Base-by-base conservation (phyloP, 2,329 filamentous ascomycete genomes). In the Lasiodiplodia sp. region DNA sequence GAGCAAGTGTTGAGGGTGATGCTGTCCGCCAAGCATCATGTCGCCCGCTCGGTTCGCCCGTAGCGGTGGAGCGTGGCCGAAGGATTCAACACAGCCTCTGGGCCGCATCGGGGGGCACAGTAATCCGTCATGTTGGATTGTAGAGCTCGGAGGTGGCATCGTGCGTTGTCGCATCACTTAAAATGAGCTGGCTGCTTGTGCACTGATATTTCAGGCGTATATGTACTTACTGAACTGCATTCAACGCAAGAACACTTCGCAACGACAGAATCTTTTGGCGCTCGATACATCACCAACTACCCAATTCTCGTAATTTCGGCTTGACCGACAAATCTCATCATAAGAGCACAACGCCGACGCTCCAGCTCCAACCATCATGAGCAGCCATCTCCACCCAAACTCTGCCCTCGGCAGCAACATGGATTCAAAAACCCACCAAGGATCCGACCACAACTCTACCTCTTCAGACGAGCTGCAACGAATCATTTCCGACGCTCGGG, bases 1-100 rank as follows among this genome's bases (percentile, higher is more conserved):
- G 44, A 47, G 44, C 44, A 47, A 18, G n/a, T 47, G 18, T 47
- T 21, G 18, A 21, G 10, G 18, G 8, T n/a, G 44, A 47, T 11
- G 44, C 44, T 21, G 18, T 7, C 7, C 44, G 44, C 7, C 44
- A 18, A 8, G 6, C 25, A 52, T 31, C 28, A n/a, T 18, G 16
- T n/a, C 34, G 53, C n/a, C 12, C 18, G 40, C n/a, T 47, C 44
- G 44, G 4, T 34, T 37, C 28, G 28, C 16, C 25, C 53, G 53
- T 56, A 18, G 4, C 25, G 21, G n/a, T 28, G 31, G 28, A 56
- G 14, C 28, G 53, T 12, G 28, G 28, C 18, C 25, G 16, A 56
- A 56, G 53, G 53, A 56, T 56, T 11, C 25, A 37, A 56, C 53
- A 56, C 53, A 56, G 53, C 53, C 53, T 56, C 53, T 31, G 28